A percentile compares a stretch with the other conserved stretches of the same genome.
Evolutionary conservation across 352 stramenopile species (phyloP).

Genomic region (Globisporangium nodosum): DNA sequence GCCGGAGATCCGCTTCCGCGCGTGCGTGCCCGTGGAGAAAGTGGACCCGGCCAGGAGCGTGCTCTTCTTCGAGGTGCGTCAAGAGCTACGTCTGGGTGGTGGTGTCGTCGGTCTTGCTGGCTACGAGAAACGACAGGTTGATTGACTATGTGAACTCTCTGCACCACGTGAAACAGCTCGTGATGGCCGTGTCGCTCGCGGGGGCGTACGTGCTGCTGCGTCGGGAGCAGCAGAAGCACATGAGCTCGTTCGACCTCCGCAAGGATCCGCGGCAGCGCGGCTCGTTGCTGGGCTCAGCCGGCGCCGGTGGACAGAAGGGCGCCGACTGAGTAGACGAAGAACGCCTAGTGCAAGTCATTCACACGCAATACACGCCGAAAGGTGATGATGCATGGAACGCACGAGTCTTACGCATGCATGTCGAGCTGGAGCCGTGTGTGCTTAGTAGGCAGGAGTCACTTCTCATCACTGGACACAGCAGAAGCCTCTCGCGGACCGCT

Average conservation of each 20-base stretch:
- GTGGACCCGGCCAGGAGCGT: constrained; percentile 34
- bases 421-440: not conserved
- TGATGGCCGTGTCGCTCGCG: constrained; percentile 41
- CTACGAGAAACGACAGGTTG: not conserved
- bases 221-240: constrained; percentile 65
- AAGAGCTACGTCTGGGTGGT: not conserved
- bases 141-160: not conserved
- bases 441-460: too few relatives aligned
- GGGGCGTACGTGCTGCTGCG: constrained; percentile 42
- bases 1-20: constrained; percentile 44
- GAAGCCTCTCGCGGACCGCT: not conserved
- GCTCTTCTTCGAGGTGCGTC: constrained; percentile 69
- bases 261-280: constrained; percentile 57
- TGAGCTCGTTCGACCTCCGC: constrained; percentile 72
- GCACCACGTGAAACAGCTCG: constrained; percentile 21
- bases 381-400: not conserved
- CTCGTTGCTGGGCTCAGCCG: constrained; percentile 23
- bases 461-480: constrained; percentile 1
- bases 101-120: too few relatives aligned
- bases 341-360: not conserved
- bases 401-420: too few relatives aligned
- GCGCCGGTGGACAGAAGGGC: constrained; percentile 3
- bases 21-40: constrained; percentile 39
- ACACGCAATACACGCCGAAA: not conserved
- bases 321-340: constrained; percentile 2